Evolutionary conservation across 2,329 filamentous ascomycete species (phyloP), one percentile per base, ranked within the genome.

Genomic region (Proliferodiscus dingleyae): DNA sequence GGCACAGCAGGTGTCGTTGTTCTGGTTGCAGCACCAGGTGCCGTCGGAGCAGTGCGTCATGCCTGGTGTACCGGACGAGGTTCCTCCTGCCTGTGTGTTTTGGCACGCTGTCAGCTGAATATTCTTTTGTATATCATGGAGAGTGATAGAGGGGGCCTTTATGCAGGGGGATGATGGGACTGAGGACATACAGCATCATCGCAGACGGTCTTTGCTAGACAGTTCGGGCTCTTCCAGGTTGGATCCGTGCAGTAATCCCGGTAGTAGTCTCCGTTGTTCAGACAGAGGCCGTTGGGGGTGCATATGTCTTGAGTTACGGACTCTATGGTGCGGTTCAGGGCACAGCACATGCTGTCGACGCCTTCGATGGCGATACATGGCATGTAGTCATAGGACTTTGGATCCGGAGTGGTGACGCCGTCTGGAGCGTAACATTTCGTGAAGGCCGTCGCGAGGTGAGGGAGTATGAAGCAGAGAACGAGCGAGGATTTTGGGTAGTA

Each of bases 291-390:
- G n/a, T 33, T 33, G 5, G 18, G 28, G 5, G 16, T 4, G 21
- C 40, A 36, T 16, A n/a, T 13, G 19, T 42, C 21, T 19, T 15
- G 5, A 18, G 11, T 23, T 23, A 13, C 15, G 21, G 24, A 26
- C 11, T 6, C 24, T 26, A 26, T 15, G 11, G 28, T 42, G 29
- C 29, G 26, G 24, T 45, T 39, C 11, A 45, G 29, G 7, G 43
- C 43, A 26, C 43, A 40, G 28, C 36, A 45, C 43, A 45, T 45
- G 11, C 36, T 45, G 19, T 45, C 16, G 4, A 45, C 21, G 5
- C 43, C 43, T 6, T 40, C 36, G 8, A 45, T 24, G 5, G 38
- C 22, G n/a, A 41, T 36, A 37, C 33, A 41, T 32, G 30, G 44
- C 21, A 18, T 24, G 16, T 43, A 43, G n/a, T 26, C 33, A 26